These are phyloP conservation scores for Trametopsis cervina DNA, from an alignment of 768 basidiomycete genomes.

Conservation along the genomic window DNA sequence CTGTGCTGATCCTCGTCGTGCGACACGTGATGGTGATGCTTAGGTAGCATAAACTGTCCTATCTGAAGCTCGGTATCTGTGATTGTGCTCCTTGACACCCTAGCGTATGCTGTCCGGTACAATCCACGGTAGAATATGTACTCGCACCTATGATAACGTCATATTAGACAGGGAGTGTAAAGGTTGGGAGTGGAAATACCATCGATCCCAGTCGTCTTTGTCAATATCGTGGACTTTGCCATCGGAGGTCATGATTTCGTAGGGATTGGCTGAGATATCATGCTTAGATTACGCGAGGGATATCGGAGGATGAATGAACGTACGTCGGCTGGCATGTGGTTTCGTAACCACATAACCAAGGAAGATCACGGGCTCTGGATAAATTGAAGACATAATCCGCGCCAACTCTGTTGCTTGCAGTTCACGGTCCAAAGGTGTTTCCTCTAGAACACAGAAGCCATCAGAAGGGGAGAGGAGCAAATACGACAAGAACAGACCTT, in stretches of 20 bases:
- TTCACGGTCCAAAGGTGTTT: constrained; percentile 83
- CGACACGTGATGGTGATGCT: constrained; percentile 40
- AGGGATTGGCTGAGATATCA: constrained; percentile 62
- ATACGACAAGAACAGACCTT: constrained; percentile 48
- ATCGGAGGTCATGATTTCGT: constrained; percentile 69
- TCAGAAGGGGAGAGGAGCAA: no score
- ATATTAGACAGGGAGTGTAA: neutral
- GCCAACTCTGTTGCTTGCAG: constrained; percentile 78
- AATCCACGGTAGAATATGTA: constrained; percentile 83
- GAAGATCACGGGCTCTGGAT: constrained; percentile 72
- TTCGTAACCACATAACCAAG: constrained; percentile 76
- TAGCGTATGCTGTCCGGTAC: constrained; percentile 75
- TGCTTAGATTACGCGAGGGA: constrained; percentile 2
- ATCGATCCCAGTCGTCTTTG: constrained; percentile 60
- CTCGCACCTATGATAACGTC: constrained; percentile 58
- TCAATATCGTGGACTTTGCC: constrained; percentile 79
- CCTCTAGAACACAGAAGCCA: constrained; percentile 43
- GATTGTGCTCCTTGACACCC: constrained; percentile 75
- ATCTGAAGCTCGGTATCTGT: constrained; percentile 91
- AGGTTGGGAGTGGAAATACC: constrained; percentile 32
- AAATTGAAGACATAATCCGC: constrained; percentile 63
- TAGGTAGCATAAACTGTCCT: constrained; percentile 75
- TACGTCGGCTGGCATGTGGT: constrained; percentile 58
- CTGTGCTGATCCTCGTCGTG: constrained; percentile 58
- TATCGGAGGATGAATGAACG: constrained; percentile 21